These are phyloP conservation scores for Aspergillus brasiliensis DNA, from an alignment of 2,329 filamentous ascomycete species.

Conservation along the genomic window DNA sequence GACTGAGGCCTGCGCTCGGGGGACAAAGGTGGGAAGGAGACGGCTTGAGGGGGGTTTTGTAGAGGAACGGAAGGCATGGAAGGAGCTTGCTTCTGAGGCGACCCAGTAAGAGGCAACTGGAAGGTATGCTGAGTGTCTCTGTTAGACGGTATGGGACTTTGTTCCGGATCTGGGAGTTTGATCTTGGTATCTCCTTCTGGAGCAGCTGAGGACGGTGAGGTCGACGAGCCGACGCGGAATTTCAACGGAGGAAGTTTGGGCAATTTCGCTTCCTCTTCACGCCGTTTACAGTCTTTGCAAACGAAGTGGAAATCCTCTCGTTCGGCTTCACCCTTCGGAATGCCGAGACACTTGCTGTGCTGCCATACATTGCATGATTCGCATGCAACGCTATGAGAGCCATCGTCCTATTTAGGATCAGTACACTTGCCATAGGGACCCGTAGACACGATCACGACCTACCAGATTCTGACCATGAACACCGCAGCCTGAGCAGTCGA, in stretches of 20 bases:
- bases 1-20: constrained; percentile 35
- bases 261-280: constrained; percentile 62
- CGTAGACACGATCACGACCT: constrained; percentile 25
- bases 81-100: constrained; percentile 22
- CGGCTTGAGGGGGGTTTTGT: constrained; percentile 15
- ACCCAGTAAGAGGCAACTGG: constrained; percentile 25
- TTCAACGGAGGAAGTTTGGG: constrained; percentile 66
- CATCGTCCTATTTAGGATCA: constrained; percentile 68
- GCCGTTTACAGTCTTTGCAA: constrained; percentile 74
- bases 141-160: constrained; percentile 25
- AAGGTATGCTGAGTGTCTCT: constrained; percentile 25
- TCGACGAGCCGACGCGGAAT: constrained; percentile 56
- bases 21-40: constrained; percentile 25
- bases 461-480: constrained; percentile 79
- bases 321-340: constrained; percentile 77
- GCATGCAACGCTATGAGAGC: constrained; percentile 89
- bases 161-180: constrained; percentile 19
- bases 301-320: constrained; percentile 84
- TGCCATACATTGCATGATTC: constrained; percentile 96
- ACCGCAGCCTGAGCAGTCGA: constrained; percentile 87
- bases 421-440: constrained; percentile 8
- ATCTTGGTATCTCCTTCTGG: constrained; percentile 22
- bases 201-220: constrained; percentile 31
- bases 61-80: constrained; percentile 18
- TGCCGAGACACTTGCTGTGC: constrained; percentile 87